Evolutionary conservation across 2,329 filamentous ascomycete species (phyloP), one percentile per base, ranked within the genome.

Genomic region (Sclerotinia borealis): DNA sequence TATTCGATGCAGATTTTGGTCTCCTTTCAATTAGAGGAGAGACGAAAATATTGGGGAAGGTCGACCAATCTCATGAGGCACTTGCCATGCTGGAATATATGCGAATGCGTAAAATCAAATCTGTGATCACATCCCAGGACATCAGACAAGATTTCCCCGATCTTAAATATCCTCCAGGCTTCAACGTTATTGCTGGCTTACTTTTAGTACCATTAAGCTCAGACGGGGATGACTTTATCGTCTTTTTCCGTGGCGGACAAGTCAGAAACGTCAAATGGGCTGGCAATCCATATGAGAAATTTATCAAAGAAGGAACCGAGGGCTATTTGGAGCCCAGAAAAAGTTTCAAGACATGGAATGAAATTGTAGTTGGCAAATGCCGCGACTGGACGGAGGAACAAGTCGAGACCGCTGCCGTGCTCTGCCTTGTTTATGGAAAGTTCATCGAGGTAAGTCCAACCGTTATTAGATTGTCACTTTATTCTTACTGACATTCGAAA

Each of bases 341-440:
- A 72, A 90, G 90, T 72, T 96, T 96, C 77, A 88, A 88, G 71
- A 84, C 82, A 0, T 96, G 91, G 92, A 85, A 84, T 36, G 92
- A 96, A 75, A 92, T 84, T 0, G 86, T 92, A 13, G 11, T 61
- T 25, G 91, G 91, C 6, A 92, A 90, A 75, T 93, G 90, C 69
- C 85, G 90, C 27, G 92, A 96, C 69, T 96, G 92, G 92, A 88
- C 87, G 0, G 91, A 95, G 72, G 90, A 96, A 66, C 91, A 96
- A 72, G 83, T 96, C 3, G 92, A 96, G 75, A 96, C 91, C 0
- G 92, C 92, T 0, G 91, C 92, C 0, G 90, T 96, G 0, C 79
- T 96, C 3, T 96, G 92, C 71, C 78, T 96, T 10, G 91, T 96
- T 1, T 96, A 96, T 67, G 81, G 83, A 19, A 86, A 86, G 74